phyloP scores from a whole-genome alignment of 202 grass and related monocot species.

The Setaria viridis region DNA sequence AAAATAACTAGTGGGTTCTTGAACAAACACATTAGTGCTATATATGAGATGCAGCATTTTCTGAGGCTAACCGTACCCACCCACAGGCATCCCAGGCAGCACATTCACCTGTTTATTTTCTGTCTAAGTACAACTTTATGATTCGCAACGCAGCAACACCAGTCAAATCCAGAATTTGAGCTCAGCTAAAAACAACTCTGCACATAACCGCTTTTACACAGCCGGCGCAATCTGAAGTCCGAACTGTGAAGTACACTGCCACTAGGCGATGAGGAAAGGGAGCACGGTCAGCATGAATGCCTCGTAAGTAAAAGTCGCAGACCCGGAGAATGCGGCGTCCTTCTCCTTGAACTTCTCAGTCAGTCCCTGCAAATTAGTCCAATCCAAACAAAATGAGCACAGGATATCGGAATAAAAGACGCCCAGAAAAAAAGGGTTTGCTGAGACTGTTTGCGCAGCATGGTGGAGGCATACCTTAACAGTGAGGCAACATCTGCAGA shows the following conservation, averaged over 20 bases:
- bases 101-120: background rate
- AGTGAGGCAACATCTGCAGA: constrained; percentile 90
- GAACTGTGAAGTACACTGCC: background rate
- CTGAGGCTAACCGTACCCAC: background rate
- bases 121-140: too few species aligned
- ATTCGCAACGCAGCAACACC: background rate
- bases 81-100: too few species aligned
- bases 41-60: too few species aligned
- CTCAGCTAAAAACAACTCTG: background rate
- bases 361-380: constrained; percentile 62
- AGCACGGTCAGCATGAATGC: constrained; percentile 92
- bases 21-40: background rate
- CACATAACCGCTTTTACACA: constrained; percentile 1
- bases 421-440: background rate
- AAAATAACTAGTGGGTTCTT: background rate
- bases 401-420: background rate
- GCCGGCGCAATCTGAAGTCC: background rate
- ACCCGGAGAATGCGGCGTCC: constrained; percentile 71
- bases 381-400: constrained; percentile 31
- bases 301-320: constrained; percentile 88
- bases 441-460: background rate
- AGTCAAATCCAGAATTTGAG: background rate
- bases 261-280: constrained; percentile 86
- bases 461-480: constrained; percentile 71
- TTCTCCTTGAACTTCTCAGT: constrained; percentile 99